Conservation (phyloP, 352 stramenopile species). For the Globisporangium orthogonon region DNA sequence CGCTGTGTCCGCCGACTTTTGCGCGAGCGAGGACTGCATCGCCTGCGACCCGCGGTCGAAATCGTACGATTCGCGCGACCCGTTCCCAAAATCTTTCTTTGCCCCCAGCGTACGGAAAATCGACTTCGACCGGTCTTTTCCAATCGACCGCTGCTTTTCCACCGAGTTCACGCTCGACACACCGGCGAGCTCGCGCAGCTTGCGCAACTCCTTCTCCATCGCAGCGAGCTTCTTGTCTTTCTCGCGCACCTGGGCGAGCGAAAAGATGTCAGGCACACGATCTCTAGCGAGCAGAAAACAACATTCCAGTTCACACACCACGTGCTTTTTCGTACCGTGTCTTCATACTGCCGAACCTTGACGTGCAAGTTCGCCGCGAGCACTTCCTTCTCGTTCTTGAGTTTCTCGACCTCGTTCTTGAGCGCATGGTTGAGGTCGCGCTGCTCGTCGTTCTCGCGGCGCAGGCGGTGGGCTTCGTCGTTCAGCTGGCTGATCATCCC, state of each 20-base stretch:
- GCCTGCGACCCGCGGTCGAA: conserved; percentile 39
- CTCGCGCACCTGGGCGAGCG: conserved; percentile 22
- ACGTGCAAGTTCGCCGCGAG: conserved; percentile 65
- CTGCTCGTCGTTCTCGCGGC: conserved; percentile 67
- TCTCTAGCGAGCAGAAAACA: neutral
- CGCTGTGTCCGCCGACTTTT: conserved; percentile 70
- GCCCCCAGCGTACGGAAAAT: conserved; percentile 82
- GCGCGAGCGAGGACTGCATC: conserved; percentile 45
- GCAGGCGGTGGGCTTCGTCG: conserved; percentile 71
- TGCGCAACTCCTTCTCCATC: conserved; percentile 67
- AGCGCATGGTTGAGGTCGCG: conserved; percentile 51
- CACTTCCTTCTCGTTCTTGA: conserved; percentile 77
- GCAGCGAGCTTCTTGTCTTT: conserved; percentile 65
- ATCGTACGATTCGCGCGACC: conserved; percentile 19
- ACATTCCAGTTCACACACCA: neutral
- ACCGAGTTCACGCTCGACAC: conserved; percentile 25
- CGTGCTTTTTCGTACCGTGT: conserved; percentile 18
- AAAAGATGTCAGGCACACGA: neutral
- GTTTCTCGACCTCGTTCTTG: conserved; percentile 67
- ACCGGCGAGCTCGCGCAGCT: conserved; percentile 53
- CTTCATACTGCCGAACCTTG: conserved; percentile 69
- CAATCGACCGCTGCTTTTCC: conserved; percentile 53
- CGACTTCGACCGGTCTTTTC: conserved; percentile 47
- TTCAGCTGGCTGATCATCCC: conserved; percentile 83
- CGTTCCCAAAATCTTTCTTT: conserved; percentile 61